Percentiles rank a stretch among this genome's conserved stretches.
Conservation (phyloP, 371 early-diverging fungal species). For the Lichtheimia ornata region DNA sequence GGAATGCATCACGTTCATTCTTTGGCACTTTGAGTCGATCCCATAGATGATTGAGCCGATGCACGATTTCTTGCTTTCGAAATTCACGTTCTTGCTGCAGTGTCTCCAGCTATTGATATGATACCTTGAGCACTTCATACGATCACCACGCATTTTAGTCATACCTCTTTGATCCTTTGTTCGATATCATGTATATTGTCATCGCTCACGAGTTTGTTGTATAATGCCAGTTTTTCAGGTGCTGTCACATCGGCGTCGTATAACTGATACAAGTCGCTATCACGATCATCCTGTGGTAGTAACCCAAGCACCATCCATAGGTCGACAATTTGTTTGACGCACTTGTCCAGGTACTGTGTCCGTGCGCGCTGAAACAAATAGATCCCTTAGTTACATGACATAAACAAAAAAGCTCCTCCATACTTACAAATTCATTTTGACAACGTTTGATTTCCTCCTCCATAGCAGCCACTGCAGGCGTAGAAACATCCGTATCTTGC, state of each 20-base stretch:
- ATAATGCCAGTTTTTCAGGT: constrained; percentile 18
- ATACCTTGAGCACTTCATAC: not conserved
- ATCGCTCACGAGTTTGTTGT: constrained; percentile 20
- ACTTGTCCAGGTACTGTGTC: constrained; percentile 12
- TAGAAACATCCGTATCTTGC: constrained; percentile 39
- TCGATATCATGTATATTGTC: constrained; percentile 17
- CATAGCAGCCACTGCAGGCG: constrained; percentile 29
- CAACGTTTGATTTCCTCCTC: constrained; percentile 44
- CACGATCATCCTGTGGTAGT: constrained; percentile 18
- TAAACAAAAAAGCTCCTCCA: not conserved
- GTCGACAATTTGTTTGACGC: constrained; percentile 14
- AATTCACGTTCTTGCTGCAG: constrained; percentile 33
- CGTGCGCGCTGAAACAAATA: constrained; percentile 9
- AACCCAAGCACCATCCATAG: constrained; percentile 23
- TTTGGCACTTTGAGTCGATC: constrained; percentile 29
- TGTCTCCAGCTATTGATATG: constrained; percentile 25
- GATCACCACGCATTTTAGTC: not conserved
- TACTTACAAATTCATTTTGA: constrained; percentile 37
- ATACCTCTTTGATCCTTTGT: constrained; percentile 19
- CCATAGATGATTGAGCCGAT: constrained; percentile 38
- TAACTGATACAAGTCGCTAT: constrained; percentile 19
- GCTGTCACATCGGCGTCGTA: constrained; percentile 12
- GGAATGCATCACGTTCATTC: constrained; percentile 24
- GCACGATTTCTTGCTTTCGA: constrained; percentile 35
- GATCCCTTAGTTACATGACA: not conserved